These are phyloP conservation scores for Trichosporon sp. DNA, from an alignment of 1,284 basidiomycete genomes.

Conservation along the genomic window DNA sequence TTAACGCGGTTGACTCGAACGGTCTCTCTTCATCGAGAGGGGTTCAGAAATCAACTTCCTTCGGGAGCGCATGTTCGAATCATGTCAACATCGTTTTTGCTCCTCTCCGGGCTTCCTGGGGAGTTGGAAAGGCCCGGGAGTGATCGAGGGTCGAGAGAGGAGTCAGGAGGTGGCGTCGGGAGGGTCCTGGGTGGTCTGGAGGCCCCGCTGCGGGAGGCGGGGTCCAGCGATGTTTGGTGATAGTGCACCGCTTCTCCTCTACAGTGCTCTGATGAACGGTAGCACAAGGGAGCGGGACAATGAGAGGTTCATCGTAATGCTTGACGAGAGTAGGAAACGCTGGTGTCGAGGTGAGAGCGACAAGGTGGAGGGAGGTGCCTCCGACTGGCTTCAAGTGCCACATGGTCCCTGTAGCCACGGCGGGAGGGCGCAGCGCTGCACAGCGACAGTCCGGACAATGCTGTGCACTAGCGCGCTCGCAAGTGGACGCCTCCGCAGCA, in stretches of 20 bases:
- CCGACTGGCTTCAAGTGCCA: neutral
- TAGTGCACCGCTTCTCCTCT: no score
- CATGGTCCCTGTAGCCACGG: neutral
- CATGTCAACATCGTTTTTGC: neutral
- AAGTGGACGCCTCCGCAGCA: no score
- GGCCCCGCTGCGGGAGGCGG: no score
- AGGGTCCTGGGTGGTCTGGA: neutral
- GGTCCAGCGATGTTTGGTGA: no score
- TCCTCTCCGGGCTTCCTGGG: neutral
- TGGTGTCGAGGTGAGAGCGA: neutral
- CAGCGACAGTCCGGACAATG: neutral
- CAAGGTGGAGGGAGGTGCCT: neutral
- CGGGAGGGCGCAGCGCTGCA: neutral
- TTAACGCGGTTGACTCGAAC: neutral
- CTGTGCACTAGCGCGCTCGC: no score
- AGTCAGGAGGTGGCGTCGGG: neutral
- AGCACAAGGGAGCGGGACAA: no score
- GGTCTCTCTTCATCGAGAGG: neutral
- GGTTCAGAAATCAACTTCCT: neutral
- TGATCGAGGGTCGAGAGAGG: neutral
- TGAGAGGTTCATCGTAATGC: no score
- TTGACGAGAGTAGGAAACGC: no score
- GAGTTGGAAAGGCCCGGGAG: neutral
- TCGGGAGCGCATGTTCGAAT: constrained; percentile 1
- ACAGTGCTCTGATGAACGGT: no score